A percentile compares a stretch with the other conserved stretches of the same genome.
phyloP scores from a whole-genome alignment of 495 filamentous ascomycete species.

The Daldinia concentrica region DNA sequence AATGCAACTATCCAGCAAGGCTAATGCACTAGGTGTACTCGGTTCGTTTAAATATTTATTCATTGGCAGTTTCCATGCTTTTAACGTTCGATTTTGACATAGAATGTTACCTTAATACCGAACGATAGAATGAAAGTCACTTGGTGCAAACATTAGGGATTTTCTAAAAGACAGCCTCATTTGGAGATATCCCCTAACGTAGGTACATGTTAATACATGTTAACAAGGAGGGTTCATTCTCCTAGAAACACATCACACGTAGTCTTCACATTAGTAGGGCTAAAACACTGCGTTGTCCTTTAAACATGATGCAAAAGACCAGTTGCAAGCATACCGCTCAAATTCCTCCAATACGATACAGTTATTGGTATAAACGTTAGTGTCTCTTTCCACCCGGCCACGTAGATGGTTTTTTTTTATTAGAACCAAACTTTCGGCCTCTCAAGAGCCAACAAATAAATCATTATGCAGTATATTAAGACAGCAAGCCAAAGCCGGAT shows the following conservation, averaged over 20 bases:
- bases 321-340: not conserved
- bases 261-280: not conserved
- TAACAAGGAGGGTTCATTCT: not conserved
- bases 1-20: slow-evolving; percentile 30
- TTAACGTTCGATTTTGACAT: not conserved
- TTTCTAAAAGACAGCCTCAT: not conserved
- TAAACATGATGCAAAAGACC: not conserved
- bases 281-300: not conserved
- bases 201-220: not conserved
- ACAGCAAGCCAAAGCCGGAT: slow-evolving; percentile 6
- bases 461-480: slow-evolving; percentile 19
- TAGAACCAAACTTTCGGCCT: slow-evolving; percentile 9
- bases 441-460: slow-evolving; percentile 27
- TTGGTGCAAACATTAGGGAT: not conserved
- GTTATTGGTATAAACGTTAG: slow-evolving; percentile 21
- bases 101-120: not conserved
- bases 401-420: slow-evolving; percentile 24
- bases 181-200: not conserved
- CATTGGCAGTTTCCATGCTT: not conserved
- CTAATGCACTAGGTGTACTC: not conserved
- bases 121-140: not conserved
- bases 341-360: not conserved
- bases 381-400: slow-evolving; percentile 31
- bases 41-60: not conserved
- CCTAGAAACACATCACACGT: not conserved